These are phyloP conservation scores for Suhomyces maxii DNA, from an alignment of 1,139 yeast genomes.

Conservation along the genomic window DNA sequence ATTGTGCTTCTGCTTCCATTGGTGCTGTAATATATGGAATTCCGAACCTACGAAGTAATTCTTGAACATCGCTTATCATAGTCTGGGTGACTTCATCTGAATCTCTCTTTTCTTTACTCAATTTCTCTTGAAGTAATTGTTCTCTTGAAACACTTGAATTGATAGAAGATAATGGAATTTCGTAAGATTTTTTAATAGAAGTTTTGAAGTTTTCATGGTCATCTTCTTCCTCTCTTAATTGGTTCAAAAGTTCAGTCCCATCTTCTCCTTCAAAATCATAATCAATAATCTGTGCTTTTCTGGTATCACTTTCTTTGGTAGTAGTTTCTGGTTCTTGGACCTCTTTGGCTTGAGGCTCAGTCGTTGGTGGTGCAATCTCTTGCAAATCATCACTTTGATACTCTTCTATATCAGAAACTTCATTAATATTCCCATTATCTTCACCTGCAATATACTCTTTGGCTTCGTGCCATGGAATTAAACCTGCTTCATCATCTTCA, in stretches of 20 bases:
- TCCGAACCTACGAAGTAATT: constrained; percentile 80
- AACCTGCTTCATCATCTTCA: constrained; percentile 50
- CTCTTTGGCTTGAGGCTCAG: neutral
- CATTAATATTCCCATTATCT: constrained; percentile 16
- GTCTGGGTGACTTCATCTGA: constrained; percentile 86
- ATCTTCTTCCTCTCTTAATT: constrained; percentile 64
- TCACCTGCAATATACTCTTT: constrained; percentile 24
- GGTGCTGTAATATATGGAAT: constrained; percentile 95
- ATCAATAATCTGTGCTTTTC: constrained; percentile 37
- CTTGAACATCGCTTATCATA: constrained; percentile 91
- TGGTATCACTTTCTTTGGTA: constrained; percentile 4
- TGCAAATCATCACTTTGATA: constrained; percentile 11
- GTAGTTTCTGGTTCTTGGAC: constrained; percentile 1
- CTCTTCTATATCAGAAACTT: constrained; percentile 8
- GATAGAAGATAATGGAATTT: constrained; percentile 19
- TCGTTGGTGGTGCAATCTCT: constrained; percentile 13
- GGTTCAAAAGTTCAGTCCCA: constrained; percentile 62
- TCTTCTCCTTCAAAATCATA: constrained; percentile 78
- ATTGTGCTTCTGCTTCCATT: constrained; percentile 98
- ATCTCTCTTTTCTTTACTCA: constrained; percentile 73
- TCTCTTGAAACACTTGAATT: constrained; percentile 50
- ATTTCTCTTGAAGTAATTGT: constrained; percentile 55
- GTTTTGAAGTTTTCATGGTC: constrained; percentile 69
- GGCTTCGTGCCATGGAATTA: constrained; percentile 51
- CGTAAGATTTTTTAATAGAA: constrained; percentile 35